Evolutionary conservation across 345 rosid genomes (phyloP).

Genomic region (Hibiscus syriacus): DNA sequence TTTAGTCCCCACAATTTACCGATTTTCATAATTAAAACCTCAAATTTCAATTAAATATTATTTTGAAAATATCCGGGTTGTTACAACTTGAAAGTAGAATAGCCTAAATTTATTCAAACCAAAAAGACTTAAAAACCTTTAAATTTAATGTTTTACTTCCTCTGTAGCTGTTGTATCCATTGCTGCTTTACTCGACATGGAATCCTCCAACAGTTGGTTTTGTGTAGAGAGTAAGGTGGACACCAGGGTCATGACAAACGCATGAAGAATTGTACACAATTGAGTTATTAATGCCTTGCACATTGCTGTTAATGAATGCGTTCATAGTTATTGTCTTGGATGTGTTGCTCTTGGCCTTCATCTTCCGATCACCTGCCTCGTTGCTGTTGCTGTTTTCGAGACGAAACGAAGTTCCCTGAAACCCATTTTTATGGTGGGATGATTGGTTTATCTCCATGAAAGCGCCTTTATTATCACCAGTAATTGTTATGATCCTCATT

Average conservation of each 20-base stretch:
- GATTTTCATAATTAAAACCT: no score
- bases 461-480: slow-evolving; percentile 93
- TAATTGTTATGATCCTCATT: slow-evolving; percentile 57
- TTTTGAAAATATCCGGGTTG: no score
- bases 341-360: slow-evolving; percentile 23
- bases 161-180: slow-evolving; percentile 25
- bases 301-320: slow-evolving; percentile 74
- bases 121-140: neutral
- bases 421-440: slow-evolving; percentile 23
- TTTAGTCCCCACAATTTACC: no score
- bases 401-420: slow-evolving; percentile 16
- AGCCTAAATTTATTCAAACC: neutral
- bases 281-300: slow-evolving; percentile 82
- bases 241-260: slow-evolving; percentile 71
- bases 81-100: neutral
- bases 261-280: slow-evolving; percentile 54
- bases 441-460: slow-evolving; percentile 59
- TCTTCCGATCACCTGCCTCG: slow-evolving; percentile 26
- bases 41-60: no score
- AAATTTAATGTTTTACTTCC: neutral
- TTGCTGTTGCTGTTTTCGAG: slow-evolving; percentile 23
- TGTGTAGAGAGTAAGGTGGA: slow-evolving; percentile 44
- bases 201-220: no score
- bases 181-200: no score
- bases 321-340: slow-evolving; percentile 29